Conservation (phyloP, 257 asterid species). For the Marsdenia floribunda region DNA sequence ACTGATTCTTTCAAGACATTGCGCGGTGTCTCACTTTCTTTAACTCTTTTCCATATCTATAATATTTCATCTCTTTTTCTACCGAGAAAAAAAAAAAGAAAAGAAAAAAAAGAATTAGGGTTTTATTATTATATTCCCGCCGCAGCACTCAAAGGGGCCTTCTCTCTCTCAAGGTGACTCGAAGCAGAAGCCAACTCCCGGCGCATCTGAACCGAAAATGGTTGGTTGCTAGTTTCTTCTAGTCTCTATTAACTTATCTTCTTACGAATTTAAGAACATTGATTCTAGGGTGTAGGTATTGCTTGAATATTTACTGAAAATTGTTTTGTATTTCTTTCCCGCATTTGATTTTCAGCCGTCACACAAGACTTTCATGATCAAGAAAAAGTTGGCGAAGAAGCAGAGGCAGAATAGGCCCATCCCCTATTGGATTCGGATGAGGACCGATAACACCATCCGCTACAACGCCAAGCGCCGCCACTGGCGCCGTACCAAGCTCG, state of each 20-base stretch:
- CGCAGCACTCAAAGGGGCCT: background rate
- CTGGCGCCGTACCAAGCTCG: constrained; percentile 98
- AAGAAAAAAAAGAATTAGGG: too few species aligned
- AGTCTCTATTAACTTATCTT: background rate
- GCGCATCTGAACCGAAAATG: constrained; percentile 19
- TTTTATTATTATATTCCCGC: too few species aligned
- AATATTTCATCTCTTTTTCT: too few species aligned
- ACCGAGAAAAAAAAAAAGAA: too few species aligned
- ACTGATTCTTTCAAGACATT: too few species aligned
- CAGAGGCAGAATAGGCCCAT: constrained; percentile 88
- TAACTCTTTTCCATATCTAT: too few species aligned
- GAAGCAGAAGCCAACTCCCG: background rate
- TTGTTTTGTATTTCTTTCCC: background rate
- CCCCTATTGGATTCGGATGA: constrained; percentile 81
- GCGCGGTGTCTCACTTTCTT: too few species aligned
- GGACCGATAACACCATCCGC: constrained; percentile 83
- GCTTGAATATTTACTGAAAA: background rate
- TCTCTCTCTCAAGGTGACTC: background rate
- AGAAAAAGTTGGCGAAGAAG: constrained; percentile 92
- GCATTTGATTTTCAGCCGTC: constrained; percentile 47
- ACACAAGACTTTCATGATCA: constrained; percentile 74
- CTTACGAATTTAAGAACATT: background rate
- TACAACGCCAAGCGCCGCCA: constrained; percentile 94
- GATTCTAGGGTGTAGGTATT: background rate
- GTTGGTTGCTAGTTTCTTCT: constrained; percentile 4